These are phyloP conservation scores for Ciborinia camelliae DNA, from an alignment of 2,329 filamentous ascomycete genomes.

Conservation along the genomic window DNA sequence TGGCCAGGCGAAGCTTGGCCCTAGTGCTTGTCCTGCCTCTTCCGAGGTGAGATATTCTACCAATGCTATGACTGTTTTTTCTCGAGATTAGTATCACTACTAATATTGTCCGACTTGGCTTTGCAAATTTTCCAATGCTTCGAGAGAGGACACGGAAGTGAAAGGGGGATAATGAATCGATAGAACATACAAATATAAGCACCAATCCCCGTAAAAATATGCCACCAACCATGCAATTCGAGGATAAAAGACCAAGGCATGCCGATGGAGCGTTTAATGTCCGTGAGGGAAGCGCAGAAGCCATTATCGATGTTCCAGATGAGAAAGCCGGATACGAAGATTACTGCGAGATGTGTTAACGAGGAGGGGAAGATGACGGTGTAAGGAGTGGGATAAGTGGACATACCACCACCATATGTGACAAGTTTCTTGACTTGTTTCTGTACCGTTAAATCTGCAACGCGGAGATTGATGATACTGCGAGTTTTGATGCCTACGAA, in stretches of 20 bases:
- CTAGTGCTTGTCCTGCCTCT: constrained; percentile 34
- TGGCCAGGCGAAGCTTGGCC: constrained; percentile 34
- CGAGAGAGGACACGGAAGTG: not conserved
- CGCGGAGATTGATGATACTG: constrained; percentile 30
- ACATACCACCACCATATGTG: constrained; percentile 32
- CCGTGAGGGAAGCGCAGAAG: constrained; percentile 48
- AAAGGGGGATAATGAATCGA: not conserved
- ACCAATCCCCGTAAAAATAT: constrained; percentile 55
- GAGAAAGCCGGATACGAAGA: constrained; percentile 46
- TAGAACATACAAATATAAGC: constrained; percentile 41
- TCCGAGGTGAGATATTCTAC: constrained; percentile 38
- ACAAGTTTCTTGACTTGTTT: constrained; percentile 30
- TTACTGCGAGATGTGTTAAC: constrained; percentile 22
- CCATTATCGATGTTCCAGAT: constrained; percentile 58
- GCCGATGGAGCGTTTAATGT: constrained; percentile 45
- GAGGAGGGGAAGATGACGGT: no score
- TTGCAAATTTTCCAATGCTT: not conserved
- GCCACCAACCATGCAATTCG: constrained; percentile 64
- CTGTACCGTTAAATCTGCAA: constrained; percentile 27
- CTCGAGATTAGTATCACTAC: constrained; percentile 15
- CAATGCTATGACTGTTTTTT: constrained; percentile 34
- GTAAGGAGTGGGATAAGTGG: not conserved
- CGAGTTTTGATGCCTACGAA: constrained; percentile 30
- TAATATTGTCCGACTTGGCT: not conserved
- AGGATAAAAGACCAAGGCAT: constrained; percentile 54